These are phyloP conservation scores for Fusarium musae DNA, from an alignment of 2,329 filamentous ascomycete species.

Conservation along the genomic window DNA sequence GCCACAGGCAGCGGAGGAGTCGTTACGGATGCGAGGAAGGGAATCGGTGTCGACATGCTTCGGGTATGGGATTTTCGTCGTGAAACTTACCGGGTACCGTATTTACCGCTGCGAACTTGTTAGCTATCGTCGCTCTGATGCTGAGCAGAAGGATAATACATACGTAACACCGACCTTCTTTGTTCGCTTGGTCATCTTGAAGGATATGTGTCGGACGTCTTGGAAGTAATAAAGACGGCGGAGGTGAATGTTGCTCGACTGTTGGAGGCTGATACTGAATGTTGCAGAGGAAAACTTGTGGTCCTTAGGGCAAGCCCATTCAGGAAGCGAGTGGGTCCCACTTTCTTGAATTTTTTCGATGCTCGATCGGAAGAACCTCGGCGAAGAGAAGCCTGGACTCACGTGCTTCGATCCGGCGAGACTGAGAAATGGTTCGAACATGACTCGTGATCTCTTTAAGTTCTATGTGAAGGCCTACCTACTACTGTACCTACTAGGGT, in stretches of 20 bases:
- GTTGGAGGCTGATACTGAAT: constrained; percentile 46
- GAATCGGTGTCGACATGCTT: constrained; percentile 34
- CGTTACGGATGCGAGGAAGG: constrained; percentile 22
- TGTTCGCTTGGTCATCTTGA: constrained; percentile 93
- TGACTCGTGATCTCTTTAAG: constrained; percentile 14
- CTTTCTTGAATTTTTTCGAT: constrained; percentile 21
- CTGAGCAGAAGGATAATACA: constrained; percentile 43
- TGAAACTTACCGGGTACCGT: constrained; percentile 86
- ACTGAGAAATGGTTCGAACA: neutral
- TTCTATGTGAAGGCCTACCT: neutral
- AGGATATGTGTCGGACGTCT: constrained; percentile 54
- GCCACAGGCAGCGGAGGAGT: constrained; percentile 1
- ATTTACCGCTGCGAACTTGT: constrained; percentile 72
- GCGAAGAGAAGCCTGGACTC: constrained; percentile 58
- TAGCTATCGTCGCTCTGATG: constrained; percentile 41
- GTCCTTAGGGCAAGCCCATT: constrained; percentile 57
- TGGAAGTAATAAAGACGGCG: constrained; percentile 49
- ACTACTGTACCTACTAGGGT: neutral
- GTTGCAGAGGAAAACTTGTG: constrained; percentile 50
- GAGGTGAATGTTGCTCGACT: constrained; percentile 48
- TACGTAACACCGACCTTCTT: constrained; percentile 96
- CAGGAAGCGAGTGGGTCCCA: constrained; percentile 46
- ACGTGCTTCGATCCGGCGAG: neutral
- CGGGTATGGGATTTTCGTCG: constrained; percentile 32
- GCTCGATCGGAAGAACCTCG: constrained; percentile 67